phyloP scores from a whole-genome alignment of 805 yeast genomes.

The Teunomyces cretensis region DNA sequence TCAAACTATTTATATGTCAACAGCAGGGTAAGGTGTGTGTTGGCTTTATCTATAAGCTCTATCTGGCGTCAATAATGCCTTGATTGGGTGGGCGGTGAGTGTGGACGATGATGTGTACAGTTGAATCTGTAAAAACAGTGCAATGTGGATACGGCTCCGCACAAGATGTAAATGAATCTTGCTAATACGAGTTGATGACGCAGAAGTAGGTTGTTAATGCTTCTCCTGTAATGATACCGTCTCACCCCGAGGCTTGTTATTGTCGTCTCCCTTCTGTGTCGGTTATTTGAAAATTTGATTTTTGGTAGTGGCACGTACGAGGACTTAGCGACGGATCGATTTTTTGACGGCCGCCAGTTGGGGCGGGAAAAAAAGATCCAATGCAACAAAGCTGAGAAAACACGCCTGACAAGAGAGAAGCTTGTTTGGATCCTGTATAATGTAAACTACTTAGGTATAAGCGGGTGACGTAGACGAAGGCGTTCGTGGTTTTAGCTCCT shows the following conservation, averaged over 20 bases:
- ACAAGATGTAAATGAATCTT: neutral
- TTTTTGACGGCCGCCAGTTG: neutral
- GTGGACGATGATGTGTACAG: neutral
- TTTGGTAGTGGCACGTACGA: neutral
- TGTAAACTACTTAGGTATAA: too few relatives aligned
- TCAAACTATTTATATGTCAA: neutral
- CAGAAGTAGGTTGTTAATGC: neutral
- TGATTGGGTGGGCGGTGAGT: neutral
- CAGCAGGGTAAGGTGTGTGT: neutral
- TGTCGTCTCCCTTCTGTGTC: constrained; percentile 5
- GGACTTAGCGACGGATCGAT: neutral
- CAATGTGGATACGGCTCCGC: neutral
- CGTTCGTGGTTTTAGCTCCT: too few relatives aligned
- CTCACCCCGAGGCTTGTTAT: constrained; percentile 4
- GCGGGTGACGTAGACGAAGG: too few relatives aligned
- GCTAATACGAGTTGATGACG: neutral
- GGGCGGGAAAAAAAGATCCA: too few relatives aligned
- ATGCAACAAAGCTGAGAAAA: too few relatives aligned
- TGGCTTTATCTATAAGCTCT: neutral
- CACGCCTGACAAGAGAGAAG: too few relatives aligned
- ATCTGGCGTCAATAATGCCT: neutral
- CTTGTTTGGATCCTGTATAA: too few relatives aligned
- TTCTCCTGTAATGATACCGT: neutral
- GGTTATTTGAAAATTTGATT: constrained; percentile 4
- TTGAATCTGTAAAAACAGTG: too few relatives aligned